Base-by-base conservation (phyloP, 352 stramenopile genomes). In the Peronospora farinosa region DNA sequence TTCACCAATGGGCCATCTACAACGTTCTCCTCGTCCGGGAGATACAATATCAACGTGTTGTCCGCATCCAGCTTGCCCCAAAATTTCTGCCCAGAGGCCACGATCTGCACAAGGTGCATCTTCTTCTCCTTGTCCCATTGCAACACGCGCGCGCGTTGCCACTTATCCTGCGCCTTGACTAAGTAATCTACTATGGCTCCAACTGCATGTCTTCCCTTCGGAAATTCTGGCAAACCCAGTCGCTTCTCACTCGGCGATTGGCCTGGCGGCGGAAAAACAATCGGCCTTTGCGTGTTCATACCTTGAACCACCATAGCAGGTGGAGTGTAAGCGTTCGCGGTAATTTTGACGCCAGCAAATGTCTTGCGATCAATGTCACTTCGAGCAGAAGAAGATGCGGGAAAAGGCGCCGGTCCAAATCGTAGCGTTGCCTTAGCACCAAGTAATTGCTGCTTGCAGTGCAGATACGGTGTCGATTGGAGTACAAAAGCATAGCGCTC, bases 121-220 rank as follows among this genome's bases (percentile, higher is more conserved):
- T 75, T 67, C 17, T 83, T 78, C 19, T 63, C 58, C 6, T 60
- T 63, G 40, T 90, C 79, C 63, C 69, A 93, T 43, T 85, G 67
- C 13, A 89, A 9, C 37, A 93, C 79, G 3, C 65, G 73, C 12
- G 82, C 79, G 5, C 82, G 82, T 55, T 77, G 50, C 79, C 79
- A 93, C 13, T 76, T 72, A 46, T 79, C 76, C 40, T 85, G 63
- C 6, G 74, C 65, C 52, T 86, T 83, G 44, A 67, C 58, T 17
- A 84, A 61, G 57, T 84, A 88, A 23, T 93, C 82, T 30, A 93
- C 76, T 12, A 90, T 84, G 46, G 72, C 79, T 37, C 78, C 80
- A 17, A 89, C 52, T 3, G 79, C 51, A 9, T 53, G 63, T 2
- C 66, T 56, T 9, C 57, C 65, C 3, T 74, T 51, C 1, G 78